Conservation (phyloP, 805 yeast species). For the Metschnikowia sp. region DNA sequence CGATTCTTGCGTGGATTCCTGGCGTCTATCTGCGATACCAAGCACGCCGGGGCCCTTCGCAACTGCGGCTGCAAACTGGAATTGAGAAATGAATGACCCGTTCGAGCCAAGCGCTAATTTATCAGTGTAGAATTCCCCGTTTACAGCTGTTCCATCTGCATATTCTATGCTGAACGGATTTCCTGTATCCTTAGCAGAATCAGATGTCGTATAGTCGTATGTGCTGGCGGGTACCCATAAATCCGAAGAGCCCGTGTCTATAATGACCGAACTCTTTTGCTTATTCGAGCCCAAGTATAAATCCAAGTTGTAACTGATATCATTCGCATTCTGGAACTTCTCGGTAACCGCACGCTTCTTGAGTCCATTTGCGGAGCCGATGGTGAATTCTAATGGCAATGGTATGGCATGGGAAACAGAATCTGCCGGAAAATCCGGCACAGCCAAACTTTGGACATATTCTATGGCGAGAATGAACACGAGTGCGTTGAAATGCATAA, state of each 20-base stretch:
- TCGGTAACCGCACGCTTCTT: not conserved
- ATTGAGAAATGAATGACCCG: constrained; percentile 1
- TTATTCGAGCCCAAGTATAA: constrained; percentile 14
- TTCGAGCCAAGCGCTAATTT: constrained; percentile 3
- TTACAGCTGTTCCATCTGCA: constrained; percentile 6
- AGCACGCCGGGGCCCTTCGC: constrained; percentile 5
- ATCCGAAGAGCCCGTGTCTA: constrained; percentile 45
- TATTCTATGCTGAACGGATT: constrained; percentile 5
- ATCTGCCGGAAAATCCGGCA: not conserved
- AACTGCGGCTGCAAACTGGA: constrained; percentile 11
- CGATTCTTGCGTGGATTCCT: not conserved
- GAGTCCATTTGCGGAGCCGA: not conserved
- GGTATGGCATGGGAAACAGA: too few species aligned
- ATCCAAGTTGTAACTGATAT: constrained; percentile 11
- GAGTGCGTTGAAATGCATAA: too few species aligned
- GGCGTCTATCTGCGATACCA: constrained; percentile 9
- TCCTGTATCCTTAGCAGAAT: constrained; percentile 8
- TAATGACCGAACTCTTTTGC: constrained; percentile 26
- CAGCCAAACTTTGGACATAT: not conserved
- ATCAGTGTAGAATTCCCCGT: constrained; percentile 12
- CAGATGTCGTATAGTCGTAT: constrained; percentile 2
- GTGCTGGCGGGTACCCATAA: constrained; percentile 30
- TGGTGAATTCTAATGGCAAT: constrained; percentile 7
- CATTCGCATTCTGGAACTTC: constrained; percentile 1
- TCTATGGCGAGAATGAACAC: not conserved